Conservation (phyloP, 768 basidiomycete genomes). For the Russula dissimulans region DNA sequence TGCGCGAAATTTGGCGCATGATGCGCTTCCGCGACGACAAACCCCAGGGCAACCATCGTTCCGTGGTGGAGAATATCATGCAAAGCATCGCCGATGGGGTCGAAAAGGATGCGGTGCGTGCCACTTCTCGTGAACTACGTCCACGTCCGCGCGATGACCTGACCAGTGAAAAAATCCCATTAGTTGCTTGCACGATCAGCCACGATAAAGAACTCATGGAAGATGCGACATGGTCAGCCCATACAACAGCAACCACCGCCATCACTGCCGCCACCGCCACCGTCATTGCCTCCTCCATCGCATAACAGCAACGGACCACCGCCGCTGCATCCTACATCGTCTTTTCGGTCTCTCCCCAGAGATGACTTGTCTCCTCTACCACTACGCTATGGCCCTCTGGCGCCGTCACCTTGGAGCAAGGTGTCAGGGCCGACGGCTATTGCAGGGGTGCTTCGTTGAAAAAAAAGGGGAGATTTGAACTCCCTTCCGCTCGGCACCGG, state of each 20-base stretch:
- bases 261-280: not conserved
- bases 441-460: slow-evolving; percentile 60
- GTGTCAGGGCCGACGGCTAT: slow-evolving; percentile 55
- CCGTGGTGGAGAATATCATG: slow-evolving; percentile 80
- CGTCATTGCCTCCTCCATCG: slow-evolving; percentile 16
- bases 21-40: slow-evolving; percentile 96
- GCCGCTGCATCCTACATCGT: slow-evolving; percentile 3
- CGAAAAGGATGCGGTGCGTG: slow-evolving; percentile 71
- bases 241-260: slow-evolving; percentile 9
- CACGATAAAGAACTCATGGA: slow-evolving; percentile 66
- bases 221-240: slow-evolving; percentile 39
- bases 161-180: not conserved
- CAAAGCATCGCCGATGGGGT: slow-evolving; percentile 91
- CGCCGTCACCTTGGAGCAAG: slow-evolving; percentile 60
- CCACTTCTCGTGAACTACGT: not conserved
- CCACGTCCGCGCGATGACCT: not conserved
- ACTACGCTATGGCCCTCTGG: slow-evolving; percentile 57
- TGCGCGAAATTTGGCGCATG: slow-evolving; percentile 66
- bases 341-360: slow-evolving; percentile 7
- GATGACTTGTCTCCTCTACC: slow-evolving; percentile 26
- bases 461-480: not conserved
- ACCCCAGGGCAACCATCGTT: slow-evolving; percentile 79
- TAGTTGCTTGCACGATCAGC: slow-evolving; percentile 62
- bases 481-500: not conserved
- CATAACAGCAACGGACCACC: slow-evolving; percentile 20